Base-by-base conservation (phyloP, 345 rosid species). In the Eucalyptus marginata region DNA sequence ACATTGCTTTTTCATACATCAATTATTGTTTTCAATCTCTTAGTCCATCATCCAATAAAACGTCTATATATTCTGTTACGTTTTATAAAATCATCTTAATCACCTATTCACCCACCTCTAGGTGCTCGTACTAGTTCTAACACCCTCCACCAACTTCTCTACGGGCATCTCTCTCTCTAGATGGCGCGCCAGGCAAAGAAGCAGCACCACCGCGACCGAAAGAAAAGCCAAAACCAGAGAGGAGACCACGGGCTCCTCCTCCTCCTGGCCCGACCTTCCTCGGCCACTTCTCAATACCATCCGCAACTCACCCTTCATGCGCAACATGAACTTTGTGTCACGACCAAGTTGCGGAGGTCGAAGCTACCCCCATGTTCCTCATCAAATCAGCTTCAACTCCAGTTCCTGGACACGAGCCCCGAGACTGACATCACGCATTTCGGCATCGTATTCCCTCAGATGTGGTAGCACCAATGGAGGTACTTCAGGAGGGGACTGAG, bases 251-350 rank as follows among this genome's bases (percentile, higher is more conserved):
- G 33, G 7, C 49, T 43, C 47, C 20, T 8, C 47, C 12, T 8
- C 4, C 27, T 29, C 52, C 10, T 92, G 93, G 91, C 91, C 92
- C 18, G 87, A 89, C 87, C 91, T 92, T 88, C 92, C 92, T 0
- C 47, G 80, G n/a, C 88, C 25, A 13, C 91, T 92, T 29, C 54
- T 90, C 89, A 83, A 87, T 13, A 13, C 86, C 27, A 89, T 90
- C 47, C 68, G 62, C 27, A 40, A 59, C 76, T 54, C 89, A 18
- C 49, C 27, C 50, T 43, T 92, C 52, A 66, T 87, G 90, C 62
- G 58, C 7, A 25, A 43, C 83, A 29, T 90, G 16, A 52, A 44
- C 16, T 84, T 68, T 76, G 87, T 2, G 92, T 88, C 31, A 58
- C 88, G n/a, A 81, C 90, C 66, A 92, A 90, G 86, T 89, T 91